Conservation (phyloP, 805 yeast genomes). For the Candida montana region DNA sequence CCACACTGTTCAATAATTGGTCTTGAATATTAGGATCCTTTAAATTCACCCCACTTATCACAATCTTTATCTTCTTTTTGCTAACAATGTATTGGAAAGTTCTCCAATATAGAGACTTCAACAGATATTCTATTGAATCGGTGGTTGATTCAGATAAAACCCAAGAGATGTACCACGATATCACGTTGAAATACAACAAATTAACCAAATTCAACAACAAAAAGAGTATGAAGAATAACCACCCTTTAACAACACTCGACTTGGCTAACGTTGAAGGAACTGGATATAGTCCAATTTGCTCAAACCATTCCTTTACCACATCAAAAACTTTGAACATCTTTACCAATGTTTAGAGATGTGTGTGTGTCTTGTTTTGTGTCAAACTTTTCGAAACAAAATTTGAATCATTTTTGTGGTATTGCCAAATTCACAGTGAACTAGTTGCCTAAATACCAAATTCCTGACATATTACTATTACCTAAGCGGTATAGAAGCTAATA, state of each 20-base stretch:
- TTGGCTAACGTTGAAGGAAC: constrained; percentile 16
- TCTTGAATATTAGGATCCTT: constrained; percentile 17
- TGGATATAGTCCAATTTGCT: constrained; percentile 20
- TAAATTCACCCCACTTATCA: constrained; percentile 23
- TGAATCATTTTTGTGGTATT: constrained; percentile 3
- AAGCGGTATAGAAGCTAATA: no score
- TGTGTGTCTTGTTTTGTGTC: no score
- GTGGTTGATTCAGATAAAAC: constrained; percentile 6
- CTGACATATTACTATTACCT: no score
- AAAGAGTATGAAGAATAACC: constrained; percentile 14
- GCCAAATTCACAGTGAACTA: no score
- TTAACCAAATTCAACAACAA: constrained; percentile 7
- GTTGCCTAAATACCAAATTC: no score
- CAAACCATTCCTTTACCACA: constrained; percentile 12
- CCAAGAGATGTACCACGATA: not conserved
- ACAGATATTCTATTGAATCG: not conserved
- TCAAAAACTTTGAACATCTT: not conserved
- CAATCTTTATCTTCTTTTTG: constrained; percentile 22
- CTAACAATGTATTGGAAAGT: constrained; percentile 16
- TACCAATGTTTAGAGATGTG: no score
- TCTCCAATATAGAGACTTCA: constrained; percentile 4
- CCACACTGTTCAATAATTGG: constrained; percentile 29
- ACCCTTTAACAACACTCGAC: constrained; percentile 16
- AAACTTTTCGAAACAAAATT: not conserved
- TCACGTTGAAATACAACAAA: constrained; percentile 1